Conservation (phyloP, 306 rosid genomes). For the Rubus parviflorus region DNA sequence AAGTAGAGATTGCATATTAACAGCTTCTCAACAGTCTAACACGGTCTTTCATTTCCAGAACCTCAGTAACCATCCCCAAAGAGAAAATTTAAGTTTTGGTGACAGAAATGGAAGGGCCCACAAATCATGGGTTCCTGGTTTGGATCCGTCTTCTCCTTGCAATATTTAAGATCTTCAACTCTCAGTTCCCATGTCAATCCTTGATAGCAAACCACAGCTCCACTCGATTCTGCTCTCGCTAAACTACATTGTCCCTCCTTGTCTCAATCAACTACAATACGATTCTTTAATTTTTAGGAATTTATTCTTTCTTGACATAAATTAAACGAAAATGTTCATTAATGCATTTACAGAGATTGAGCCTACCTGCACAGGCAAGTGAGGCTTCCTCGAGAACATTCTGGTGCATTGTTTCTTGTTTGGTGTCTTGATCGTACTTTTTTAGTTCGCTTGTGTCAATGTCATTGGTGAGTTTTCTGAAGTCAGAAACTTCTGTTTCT, state of each 20-base stretch:
- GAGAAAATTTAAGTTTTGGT: background rate
- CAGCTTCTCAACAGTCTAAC: no score
- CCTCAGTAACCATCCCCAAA: background rate
- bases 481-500: conserved; percentile 73
- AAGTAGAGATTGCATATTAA: no score
- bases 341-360: conserved; percentile 41
- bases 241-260: conserved; percentile 8
- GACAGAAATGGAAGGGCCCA: background rate
- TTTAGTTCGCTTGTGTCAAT: conserved; percentile 67
- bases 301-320: background rate
- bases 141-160: conserved; percentile 27
- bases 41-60: background rate
- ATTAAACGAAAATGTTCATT: background rate
- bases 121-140: conserved; percentile 45
- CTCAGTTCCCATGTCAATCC: conserved; percentile 23
- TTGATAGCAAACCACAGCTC: conserved; percentile 79
- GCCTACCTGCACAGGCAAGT: conserved; percentile 43
- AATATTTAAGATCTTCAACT: conserved; percentile 34
- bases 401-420: conserved; percentile 57
- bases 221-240: conserved; percentile 75
- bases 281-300: no score
- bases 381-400: conserved; percentile 41
- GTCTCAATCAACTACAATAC: background rate
- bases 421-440: conserved; percentile 56
- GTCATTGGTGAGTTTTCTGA: conserved; percentile 73